Conservation (phyloP, 225 moss, liverwort and hornwort genomes). For the Pseudoscleropodium purum region DNA sequence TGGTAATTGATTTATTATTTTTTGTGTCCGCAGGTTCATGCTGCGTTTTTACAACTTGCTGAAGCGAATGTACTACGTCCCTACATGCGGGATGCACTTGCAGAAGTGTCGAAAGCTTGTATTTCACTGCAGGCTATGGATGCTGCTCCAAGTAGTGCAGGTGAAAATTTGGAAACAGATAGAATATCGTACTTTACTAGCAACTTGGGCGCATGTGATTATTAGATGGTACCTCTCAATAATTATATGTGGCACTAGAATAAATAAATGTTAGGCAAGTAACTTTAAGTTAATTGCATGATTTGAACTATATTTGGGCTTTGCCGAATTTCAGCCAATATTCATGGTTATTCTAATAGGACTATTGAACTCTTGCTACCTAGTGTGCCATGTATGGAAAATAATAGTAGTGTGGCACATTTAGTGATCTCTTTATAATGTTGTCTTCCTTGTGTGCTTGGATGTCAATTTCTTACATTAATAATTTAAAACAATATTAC, state of each 20-base stretch:
- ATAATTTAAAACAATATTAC: background rate
- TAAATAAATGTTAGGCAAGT: background rate
- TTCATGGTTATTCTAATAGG: background rate
- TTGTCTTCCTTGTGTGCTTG: background rate
- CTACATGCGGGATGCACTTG: slow-evolving; percentile 79
- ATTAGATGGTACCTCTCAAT: background rate
- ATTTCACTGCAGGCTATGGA: slow-evolving; percentile 62
- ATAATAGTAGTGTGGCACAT: background rate
- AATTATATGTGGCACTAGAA: background rate
- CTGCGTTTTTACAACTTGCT: slow-evolving; percentile 72
- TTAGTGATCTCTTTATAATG: background rate
- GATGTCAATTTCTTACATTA: background rate
- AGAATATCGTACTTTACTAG: background rate
- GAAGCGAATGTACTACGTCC: slow-evolving; percentile 90
- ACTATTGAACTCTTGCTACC: background rate
- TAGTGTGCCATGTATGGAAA: background rate
- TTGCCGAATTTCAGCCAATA: background rate
- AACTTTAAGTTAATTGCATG: background rate
- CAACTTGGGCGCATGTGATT: background rate
- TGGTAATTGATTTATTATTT: background rate
- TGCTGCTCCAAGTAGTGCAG: slow-evolving; percentile 68
- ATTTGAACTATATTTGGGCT: background rate
- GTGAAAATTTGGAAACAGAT: background rate
- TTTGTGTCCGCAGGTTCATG: slow-evolving; percentile 38
- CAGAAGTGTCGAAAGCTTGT: slow-evolving; percentile 79